These are phyloP conservation scores for Coffea eugenioides DNA, from an alignment of 257 asterid genomes.

Conservation along the genomic window DNA sequence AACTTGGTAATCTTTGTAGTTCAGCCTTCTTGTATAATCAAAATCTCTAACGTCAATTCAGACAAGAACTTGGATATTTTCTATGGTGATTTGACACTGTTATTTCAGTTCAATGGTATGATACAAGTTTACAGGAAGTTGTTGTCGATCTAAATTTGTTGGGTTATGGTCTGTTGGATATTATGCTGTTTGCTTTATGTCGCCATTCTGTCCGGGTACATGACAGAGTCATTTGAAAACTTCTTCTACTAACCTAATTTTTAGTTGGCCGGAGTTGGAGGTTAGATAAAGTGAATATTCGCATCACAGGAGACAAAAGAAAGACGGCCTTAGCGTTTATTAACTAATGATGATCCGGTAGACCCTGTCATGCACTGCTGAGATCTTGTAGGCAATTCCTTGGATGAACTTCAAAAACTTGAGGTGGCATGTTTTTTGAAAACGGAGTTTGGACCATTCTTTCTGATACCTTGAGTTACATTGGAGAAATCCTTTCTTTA, in stretches of 20 bases:
- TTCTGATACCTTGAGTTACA: conserved; percentile 30
- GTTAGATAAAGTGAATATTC: too few relatives aligned
- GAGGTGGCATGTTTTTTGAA: background rate
- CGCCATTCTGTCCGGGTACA: too few relatives aligned
- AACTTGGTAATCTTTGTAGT: background rate
- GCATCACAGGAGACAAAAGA: too few relatives aligned
- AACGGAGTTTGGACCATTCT: conserved; percentile 21
- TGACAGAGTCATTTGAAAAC: background rate
- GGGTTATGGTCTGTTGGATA: background rate
- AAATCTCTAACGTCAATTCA: background rate
- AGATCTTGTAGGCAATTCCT: background rate
- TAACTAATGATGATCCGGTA: too few relatives aligned
- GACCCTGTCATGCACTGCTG: too few relatives aligned
- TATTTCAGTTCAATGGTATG: background rate
- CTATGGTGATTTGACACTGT: background rate
- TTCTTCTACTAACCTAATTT: too few relatives aligned
- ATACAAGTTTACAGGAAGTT: background rate
- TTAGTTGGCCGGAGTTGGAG: background rate
- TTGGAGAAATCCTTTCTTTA: conserved; percentile 18
- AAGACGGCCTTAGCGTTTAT: too few relatives aligned
- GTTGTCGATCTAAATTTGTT: background rate
- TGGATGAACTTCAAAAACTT: background rate
- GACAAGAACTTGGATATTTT: background rate
- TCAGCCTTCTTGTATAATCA: background rate
- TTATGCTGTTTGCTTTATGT: background rate